These are phyloP conservation scores for Globisporangium alternatum DNA, from an alignment of 352 stramenopile genomes.

Conservation along the genomic window DNA sequence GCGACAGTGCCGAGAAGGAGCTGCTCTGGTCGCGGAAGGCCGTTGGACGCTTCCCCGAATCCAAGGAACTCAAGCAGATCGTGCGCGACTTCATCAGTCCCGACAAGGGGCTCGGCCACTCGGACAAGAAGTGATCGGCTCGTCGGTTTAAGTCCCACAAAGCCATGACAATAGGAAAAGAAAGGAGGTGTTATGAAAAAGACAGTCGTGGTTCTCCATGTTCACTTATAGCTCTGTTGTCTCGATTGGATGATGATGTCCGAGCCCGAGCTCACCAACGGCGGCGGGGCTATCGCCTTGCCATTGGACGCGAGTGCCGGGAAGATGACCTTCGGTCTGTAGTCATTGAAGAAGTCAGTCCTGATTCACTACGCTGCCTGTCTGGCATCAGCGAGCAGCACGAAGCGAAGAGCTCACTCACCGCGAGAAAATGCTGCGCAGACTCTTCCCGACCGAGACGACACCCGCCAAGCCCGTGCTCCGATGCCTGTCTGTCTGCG, in stretches of 20 bases:
- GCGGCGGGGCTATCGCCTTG: not conserved
- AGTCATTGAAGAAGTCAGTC: not conserved
- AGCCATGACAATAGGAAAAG: not conserved
- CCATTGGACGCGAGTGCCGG: constrained; percentile 7
- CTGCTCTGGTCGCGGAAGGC: constrained; percentile 87
- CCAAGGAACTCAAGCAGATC: constrained; percentile 91
- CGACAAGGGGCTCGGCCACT: constrained; percentile 82
- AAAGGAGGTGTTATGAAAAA: not conserved
- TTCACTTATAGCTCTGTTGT: constrained; percentile 8
- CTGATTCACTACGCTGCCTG: not conserved
- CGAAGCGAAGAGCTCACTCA: constrained; percentile 14
- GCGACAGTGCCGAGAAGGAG: constrained; percentile 37
- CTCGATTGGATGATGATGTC: constrained; percentile 14
- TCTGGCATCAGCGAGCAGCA: not conserved
- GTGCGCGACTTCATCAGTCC: constrained; percentile 87
- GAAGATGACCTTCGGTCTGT: constrained; percentile 20
- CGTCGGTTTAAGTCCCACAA: not conserved
- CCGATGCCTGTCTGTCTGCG: constrained; percentile 39
- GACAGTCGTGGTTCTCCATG: not conserved
- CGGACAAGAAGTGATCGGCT: constrained; percentile 59
- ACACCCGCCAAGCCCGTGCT: constrained; percentile 39
- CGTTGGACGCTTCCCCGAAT: constrained; percentile 86
- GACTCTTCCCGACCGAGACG: constrained; percentile 54
- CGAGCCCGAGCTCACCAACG: not conserved
- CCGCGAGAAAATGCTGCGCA: constrained; percentile 52